Evolutionary conservation across 176 grass and related monocot genomes (phyloP).

Genomic region (Alloteropsis semialata): DNA sequence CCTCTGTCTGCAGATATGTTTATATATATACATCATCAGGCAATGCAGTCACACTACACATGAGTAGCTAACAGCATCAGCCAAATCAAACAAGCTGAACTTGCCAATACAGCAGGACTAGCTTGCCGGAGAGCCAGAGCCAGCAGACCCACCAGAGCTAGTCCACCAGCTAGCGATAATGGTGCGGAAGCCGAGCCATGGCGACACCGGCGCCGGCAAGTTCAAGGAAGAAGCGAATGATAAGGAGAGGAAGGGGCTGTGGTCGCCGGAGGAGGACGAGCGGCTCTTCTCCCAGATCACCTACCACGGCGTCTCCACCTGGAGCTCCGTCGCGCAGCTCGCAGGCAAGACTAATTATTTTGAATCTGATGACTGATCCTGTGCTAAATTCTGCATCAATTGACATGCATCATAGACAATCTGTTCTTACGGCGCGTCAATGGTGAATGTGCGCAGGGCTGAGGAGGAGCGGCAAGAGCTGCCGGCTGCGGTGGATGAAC

Average conservation of each 20-base stretch:
- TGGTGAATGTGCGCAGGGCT: conserved; percentile 6
- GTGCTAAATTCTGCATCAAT: background rate
- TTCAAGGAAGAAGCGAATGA: background rate
- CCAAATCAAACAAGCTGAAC: background rate
- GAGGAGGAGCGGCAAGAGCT: conserved; percentile 63
- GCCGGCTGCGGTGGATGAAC: conserved; percentile 72
- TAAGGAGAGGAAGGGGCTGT: conserved; percentile 53
- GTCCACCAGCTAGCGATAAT: conserved; percentile 23
- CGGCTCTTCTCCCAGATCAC: conserved; percentile 45
- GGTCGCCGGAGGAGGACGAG: conserved; percentile 67
- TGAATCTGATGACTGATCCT: background rate
- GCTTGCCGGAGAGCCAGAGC: background rate
- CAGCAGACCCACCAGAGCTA: background rate
- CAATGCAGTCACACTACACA: background rate
- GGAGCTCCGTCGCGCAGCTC: conserved; percentile 59
- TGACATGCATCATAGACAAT: background rate
- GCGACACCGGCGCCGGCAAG: background rate
- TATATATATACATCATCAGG: background rate
- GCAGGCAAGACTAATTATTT: conserved; percentile 16
- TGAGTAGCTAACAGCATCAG: background rate
- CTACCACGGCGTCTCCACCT: conserved; percentile 52
- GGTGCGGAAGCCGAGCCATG: conserved; percentile 23
- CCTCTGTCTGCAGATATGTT: background rate
- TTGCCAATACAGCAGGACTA: background rate
- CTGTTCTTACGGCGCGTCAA: background rate